phyloP scores from a whole-genome alignment of 2,329 filamentous ascomycete genomes.

The Phialocephala sp. region DNA sequence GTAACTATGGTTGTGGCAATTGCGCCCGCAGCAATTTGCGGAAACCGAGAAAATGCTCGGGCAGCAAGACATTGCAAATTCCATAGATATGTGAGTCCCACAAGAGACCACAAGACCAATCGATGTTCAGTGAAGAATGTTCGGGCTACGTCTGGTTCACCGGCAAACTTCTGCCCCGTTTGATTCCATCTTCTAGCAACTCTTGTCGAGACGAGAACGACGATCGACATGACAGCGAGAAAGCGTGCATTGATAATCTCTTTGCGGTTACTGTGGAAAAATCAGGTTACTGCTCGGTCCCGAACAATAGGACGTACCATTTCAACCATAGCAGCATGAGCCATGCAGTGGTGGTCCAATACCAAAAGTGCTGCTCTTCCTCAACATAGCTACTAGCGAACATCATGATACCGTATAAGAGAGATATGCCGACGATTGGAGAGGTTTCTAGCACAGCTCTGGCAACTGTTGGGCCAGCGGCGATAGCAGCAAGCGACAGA shows the following conservation, averaged over 20 bases:
- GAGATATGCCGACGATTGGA: constrained; percentile 57
- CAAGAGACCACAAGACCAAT: constrained; percentile 73
- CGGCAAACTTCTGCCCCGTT: constrained; percentile 94
- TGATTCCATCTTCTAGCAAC: constrained; percentile 88
- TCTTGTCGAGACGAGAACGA: constrained; percentile 67
- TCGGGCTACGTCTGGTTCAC: constrained; percentile 85
- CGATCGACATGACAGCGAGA: constrained; percentile 40
- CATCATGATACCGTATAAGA: constrained; percentile 85
- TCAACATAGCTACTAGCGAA: constrained; percentile 98
- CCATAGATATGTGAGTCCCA: constrained; percentile 72
- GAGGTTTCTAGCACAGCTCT: constrained; percentile 42
- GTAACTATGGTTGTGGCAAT: constrained; percentile 51
- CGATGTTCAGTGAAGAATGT: constrained; percentile 69
- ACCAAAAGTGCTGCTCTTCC: constrained; percentile 99
- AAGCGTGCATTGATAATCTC: constrained; percentile 21
- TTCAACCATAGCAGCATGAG: constrained; percentile 58
- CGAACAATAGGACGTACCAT: constrained; percentile 37
- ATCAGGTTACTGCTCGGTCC: constrained; percentile 25
- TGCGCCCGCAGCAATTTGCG: constrained; percentile 38
- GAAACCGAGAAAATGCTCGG: constrained; percentile 38
- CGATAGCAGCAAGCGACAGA: constrained; percentile 45
- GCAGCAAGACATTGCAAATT: constrained; percentile 39
- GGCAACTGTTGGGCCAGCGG: constrained; percentile 49
- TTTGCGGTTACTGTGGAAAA: constrained; percentile 33
- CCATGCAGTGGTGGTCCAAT: constrained; percentile 83